phyloP scores from a whole-genome alignment of 768 basidiomycete genomes.

The Tulasnella sp. region DNA sequence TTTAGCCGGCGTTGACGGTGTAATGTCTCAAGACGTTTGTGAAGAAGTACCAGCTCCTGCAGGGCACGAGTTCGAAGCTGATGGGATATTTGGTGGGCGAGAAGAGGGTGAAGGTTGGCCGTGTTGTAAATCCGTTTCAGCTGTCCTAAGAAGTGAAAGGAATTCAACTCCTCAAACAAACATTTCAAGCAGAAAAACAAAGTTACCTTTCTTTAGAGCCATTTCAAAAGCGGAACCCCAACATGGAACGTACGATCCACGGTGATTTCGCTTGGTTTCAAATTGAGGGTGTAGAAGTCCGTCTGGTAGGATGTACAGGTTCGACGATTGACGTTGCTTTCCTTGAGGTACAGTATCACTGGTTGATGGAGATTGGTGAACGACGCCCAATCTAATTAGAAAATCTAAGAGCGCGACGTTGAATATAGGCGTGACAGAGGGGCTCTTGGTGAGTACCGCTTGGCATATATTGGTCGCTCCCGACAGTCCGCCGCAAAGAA shows the following conservation, averaged over 20 bases:
- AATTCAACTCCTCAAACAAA: neutral
- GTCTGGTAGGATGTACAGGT: slow-evolving; percentile 32
- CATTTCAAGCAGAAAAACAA: neutral
- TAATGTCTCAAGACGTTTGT: slow-evolving; percentile 29
- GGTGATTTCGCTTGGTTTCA: slow-evolving; percentile 35
- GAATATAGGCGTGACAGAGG: neutral
- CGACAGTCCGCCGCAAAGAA: slow-evolving; percentile 45
- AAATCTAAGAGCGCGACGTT: slow-evolving; percentile 38
- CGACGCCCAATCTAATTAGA: slow-evolving; percentile 43
- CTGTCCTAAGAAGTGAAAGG: neutral
- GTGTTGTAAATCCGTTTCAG: slow-evolving; percentile 22
- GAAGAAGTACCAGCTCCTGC: slow-evolving; percentile 59
- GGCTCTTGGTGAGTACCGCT: slow-evolving; percentile 37
- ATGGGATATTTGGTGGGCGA: slow-evolving; percentile 48
- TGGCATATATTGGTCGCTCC: slow-evolving; percentile 43
- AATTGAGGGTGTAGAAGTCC: slow-evolving; percentile 58
- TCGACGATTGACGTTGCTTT: slow-evolving; percentile 14
- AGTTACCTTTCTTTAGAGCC: slow-evolving; percentile 29
- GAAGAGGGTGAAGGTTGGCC: slow-evolving; percentile 30
- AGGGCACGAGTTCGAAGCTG: slow-evolving; percentile 60
- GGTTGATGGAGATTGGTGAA: neutral
- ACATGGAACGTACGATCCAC: slow-evolving; percentile 47
- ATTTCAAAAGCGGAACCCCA: slow-evolving; percentile 37
- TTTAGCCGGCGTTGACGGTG: slow-evolving; percentile 15
- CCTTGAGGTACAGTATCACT: neutral